Base-by-base conservation (phyloP, 1,284 basidiomycete species). In the Cryptococcus floricola region DNA sequence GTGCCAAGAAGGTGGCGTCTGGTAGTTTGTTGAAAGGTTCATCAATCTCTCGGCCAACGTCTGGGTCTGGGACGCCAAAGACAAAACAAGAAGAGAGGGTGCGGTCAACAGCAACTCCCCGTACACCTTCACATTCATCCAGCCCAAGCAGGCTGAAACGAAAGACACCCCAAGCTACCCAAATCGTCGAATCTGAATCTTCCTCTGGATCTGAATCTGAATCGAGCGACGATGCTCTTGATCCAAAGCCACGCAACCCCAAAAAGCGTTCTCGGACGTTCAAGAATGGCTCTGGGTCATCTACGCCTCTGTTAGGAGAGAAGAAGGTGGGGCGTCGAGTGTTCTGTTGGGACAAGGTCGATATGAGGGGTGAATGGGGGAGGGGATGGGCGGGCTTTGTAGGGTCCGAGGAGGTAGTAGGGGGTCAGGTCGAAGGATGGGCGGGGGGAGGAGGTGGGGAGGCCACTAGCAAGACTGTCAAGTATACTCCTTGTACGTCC, bases 361-460 rank as follows among this genome's bases (percentile, higher is more conserved):
- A 72, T 48, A 63, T 61, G 58, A 58, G 68, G 25, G 68, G 70
- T 18, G 72, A 74, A 59, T 74, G 59, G 57, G 66, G 62, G 2
- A 59, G 71, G 41, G 71, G 67, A 19, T 75, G 67, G 65, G 64
- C 59, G 0, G 73, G 71, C 3, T 75, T 73, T 50, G 67, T 73
- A 2, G 48, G 58, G 0, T 69, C 60, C 27, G 67, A 72, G 38
- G 69, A 71, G 54, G 68, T 66, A 5, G 51, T 73, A 10, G 51
- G 59, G 16, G 68, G 69, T 16, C 34, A 55, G 7, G 56, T 66
- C 3, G 42, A 45, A 3, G 70, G 70, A 7, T 71, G 66, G 68
- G 65, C 63, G 0, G 61, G 64, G 13, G 63, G 68, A 43, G 51
- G 44, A 13, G 45, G 48, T n/a, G 57, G 52, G 39, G 57, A 55